Conservation (phyloP, 495 filamentous ascomycete species). For the Penicillium turbatum region DNA sequence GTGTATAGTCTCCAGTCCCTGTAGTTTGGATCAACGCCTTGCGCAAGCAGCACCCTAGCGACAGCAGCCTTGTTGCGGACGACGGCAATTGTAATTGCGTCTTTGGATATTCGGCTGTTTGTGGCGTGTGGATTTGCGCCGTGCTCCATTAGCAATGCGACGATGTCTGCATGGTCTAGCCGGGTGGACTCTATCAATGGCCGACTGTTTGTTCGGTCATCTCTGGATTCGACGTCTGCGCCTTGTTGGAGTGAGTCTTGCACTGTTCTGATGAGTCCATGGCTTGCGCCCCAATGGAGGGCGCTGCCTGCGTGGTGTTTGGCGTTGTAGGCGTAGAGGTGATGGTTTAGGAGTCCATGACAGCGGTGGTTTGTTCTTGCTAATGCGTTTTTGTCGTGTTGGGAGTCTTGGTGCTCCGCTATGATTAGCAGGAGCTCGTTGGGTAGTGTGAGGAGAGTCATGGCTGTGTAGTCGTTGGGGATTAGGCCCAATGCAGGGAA, state of each 20-base stretch:
- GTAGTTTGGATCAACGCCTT: background rate
- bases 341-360: background rate
- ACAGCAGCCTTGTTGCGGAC: background rate
- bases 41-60: background rate
- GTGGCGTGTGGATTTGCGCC: background rate
- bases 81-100: background rate
- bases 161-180: background rate
- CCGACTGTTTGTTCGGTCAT: background rate
- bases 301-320: background rate
- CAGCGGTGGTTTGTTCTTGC: background rate
- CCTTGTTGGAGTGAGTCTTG: constrained; percentile 1
- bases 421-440: constrained; percentile 3
- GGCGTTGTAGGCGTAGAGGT: constrained; percentile 4
- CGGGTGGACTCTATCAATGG: background rate
- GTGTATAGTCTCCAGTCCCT: background rate
- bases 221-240: background rate
- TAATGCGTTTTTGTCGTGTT: constrained; percentile 2
- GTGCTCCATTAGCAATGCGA: background rate
- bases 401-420: background rate
- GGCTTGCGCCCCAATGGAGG: constrained; percentile 1
- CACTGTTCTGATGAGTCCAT: background rate
- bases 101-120: too few species aligned
- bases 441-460: constrained; percentile 1
- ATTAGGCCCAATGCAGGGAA: background rate
- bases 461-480: background rate